Base-by-base conservation (phyloP, 1,284 basidiomycete species). In the Cryptococcus wingfieldii region DNA sequence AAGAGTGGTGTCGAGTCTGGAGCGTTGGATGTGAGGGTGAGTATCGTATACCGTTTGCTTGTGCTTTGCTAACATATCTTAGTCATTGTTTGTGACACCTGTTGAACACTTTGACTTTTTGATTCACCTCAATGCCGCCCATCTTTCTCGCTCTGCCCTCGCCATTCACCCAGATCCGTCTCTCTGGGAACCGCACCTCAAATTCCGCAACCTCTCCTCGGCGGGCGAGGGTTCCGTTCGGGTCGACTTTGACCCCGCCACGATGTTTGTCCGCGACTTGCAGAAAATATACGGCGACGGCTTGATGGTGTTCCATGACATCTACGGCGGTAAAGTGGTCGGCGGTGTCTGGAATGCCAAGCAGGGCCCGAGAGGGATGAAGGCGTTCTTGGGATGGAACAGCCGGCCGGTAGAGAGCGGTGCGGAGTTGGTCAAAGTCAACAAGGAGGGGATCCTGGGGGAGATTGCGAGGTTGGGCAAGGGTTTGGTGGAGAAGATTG, bases 51-150 rank as follows among this genome's bases (percentile, higher is more conserved):
- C 28, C 27, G 27, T 1, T 47, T 41, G 34, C 19, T 42, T 9
- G n/a, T 38, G 13, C 28, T n/a, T 7, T 27, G 19, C 44, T 34
- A 42, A 39, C 34, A 12, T 39, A 38, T 61, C n/a, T 16, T 64
- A 93, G 87, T 79, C 83, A 18, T 80, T 98, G 48, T 96, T 98
- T 78, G 79, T 83, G 9, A 91, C 96, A 63, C 88, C 93, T 0
- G 82, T 84, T 0, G 79, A 83, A 9, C 87, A 93, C 68, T 98
- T 96, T 72, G 89, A 97, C 67, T 83, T 96, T 64, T 65, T 96
- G 23, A 80, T 98, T 38, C 82, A 88, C 55, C 81, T 98, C 18
- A 80, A 90, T 38, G 81, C 85, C 0, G 55, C 78, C 13, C 76
- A 82, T 0, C 76, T 91, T 3, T 83, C 90, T 3, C 84, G 90